Percentiles rank a stretch among this genome's conserved stretches.
Evolutionary conservation across 208 protist species (phyloP).

Genomic region (Crithidia acanthocephali): DNA sequence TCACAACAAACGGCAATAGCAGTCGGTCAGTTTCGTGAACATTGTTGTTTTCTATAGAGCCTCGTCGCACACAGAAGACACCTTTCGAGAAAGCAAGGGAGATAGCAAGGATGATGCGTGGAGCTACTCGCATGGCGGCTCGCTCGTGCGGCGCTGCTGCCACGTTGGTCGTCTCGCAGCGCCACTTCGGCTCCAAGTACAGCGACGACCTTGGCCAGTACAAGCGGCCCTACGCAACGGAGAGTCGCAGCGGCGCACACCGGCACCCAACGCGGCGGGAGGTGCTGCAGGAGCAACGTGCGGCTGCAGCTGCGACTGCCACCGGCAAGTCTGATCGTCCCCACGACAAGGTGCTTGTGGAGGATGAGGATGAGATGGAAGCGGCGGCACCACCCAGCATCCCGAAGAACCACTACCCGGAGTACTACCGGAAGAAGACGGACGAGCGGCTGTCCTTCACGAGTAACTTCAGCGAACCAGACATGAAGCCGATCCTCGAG

Average conservation of each 20-base stretch:
- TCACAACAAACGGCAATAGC: no score
- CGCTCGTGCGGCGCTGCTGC: conserved; percentile 12
- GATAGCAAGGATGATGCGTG: conserved; percentile 45
- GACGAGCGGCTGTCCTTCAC: conserved; percentile 58
- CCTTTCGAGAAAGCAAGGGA: no score
- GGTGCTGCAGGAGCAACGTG: conserved; percentile 32
- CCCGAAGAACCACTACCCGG: conserved; percentile 66
- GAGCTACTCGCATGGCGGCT: conserved; percentile 22
- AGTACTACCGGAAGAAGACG: conserved; percentile 48
- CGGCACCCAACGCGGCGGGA: conserved; percentile 44
- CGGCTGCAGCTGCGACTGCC: conserved; percentile 15
- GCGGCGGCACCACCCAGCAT: conserved; percentile 35
- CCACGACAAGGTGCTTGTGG: conserved; percentile 3
- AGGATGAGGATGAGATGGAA: conserved; percentile 22
- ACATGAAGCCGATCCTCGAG: conserved; percentile 33
- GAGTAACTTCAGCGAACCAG: conserved; percentile 52
- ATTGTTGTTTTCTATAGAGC: no score
- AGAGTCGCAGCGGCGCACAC: conserved; percentile 55
- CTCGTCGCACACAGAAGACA: background rate
- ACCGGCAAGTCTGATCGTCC: background rate
- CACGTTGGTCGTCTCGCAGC: conserved; percentile 11
- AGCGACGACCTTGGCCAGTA: conserved; percentile 39
- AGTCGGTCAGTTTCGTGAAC: no score
- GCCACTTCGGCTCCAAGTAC: conserved; percentile 48
- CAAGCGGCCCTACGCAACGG: conserved; percentile 37